Base-by-base conservation (phyloP, 2,329 filamentous ascomycete species). In the Dothideomycetidae sp. region DNA sequence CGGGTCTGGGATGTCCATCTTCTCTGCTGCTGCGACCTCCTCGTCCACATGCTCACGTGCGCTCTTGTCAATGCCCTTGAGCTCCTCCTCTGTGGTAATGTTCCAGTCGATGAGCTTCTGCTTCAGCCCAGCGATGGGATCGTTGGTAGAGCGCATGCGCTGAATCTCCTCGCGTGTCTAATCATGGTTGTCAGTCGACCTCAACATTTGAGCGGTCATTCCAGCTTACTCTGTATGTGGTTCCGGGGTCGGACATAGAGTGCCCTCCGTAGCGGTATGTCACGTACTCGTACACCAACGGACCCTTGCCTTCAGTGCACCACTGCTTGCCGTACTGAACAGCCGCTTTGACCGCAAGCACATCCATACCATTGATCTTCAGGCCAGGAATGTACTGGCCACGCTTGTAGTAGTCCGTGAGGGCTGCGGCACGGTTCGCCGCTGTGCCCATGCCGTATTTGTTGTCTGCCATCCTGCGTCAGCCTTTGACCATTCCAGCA, bases 361-460 rank as follows among this genome's bases (percentile, higher is more conserved):
- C 85, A 60, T 98, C 90, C 90, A 98, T 98, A 57, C 84, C 90
- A 68, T 98, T 98, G 63, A 98, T 84, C 75, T 98, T 98, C 54
- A 98, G 76, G 68, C 90, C 90, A 41, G 90, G 88, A 51, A 98
- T 98, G 72, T 96, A 98, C 69, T 98, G 90, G 50, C 90, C 90
- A 67, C 90, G 88, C 79, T 96, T 96, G 77, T 98, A 96, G 78
- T 98, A 98, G 64, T 98, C 90, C 62, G 90, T 96, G 59, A 94
- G 68, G 53, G 90, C 90, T 43, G 90, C 88, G 44, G 90, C 86
- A 55, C 90, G 85, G 64, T 80, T 79, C 50, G 90, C 88, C 44
- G 90, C 81, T 46, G 90, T 98, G 67, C 90, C 90, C 90, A 98
- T 98, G 63, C 90, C 90, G 62, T 98, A 98, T 68, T 98, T 98